phyloP scores from a whole-genome alignment of 495 filamentous ascomycete genomes.

The Neurospora sp. region DNA sequence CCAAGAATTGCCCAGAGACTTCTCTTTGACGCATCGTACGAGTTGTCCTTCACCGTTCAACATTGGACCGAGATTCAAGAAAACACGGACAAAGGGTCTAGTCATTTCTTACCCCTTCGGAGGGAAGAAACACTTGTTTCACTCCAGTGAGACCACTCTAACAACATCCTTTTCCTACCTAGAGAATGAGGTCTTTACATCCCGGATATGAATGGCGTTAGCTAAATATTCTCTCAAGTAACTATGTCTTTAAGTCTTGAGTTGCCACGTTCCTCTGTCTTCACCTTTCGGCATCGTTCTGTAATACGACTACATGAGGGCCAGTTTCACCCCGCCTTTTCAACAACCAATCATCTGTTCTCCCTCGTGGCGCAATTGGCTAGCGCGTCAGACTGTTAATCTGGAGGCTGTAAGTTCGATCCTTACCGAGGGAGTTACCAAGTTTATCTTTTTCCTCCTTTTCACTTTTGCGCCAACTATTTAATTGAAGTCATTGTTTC shows the following conservation, averaged over 20 bases:
- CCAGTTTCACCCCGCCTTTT: not conserved
- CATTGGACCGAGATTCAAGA: not conserved
- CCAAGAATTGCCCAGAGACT: not conserved
- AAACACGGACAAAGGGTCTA: not conserved
- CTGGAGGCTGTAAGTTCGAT: slow-evolving; percentile 4
- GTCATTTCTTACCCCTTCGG: not conserved
- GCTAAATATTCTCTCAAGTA: not conserved
- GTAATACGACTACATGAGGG: not conserved
- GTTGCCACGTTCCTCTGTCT: not conserved
- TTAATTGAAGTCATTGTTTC: not conserved
- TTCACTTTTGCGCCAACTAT: not conserved
- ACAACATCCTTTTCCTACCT: not conserved
- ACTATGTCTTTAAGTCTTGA: not conserved
- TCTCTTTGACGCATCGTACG: not conserved
- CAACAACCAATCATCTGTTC: not conserved
- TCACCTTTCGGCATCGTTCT: too few species aligned
- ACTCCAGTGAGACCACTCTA: not conserved
- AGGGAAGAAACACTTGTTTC: not conserved
- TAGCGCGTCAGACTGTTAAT: slow-evolving; percentile 5
- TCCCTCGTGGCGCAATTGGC: slow-evolving; percentile 11
- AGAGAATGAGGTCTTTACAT: not conserved
- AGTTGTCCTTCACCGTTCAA: not conserved
- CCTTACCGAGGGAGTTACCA: not conserved
- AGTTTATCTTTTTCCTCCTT: not conserved
- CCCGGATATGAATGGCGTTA: not conserved